phyloP scores from a whole-genome alignment of 176 grass and related monocot genomes.

The Panicum miliaceum region DNA sequence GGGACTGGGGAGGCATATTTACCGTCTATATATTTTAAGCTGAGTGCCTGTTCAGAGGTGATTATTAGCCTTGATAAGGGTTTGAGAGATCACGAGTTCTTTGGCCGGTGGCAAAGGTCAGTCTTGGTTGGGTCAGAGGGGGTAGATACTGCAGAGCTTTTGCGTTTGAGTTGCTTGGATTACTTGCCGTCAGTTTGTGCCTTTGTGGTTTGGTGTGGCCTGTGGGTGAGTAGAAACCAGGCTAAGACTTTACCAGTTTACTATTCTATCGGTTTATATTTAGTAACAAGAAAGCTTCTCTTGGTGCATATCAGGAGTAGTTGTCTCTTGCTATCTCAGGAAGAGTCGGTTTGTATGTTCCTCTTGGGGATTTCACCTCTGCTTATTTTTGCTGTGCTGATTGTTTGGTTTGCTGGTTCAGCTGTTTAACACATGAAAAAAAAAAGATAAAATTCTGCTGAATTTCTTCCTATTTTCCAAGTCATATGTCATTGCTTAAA shows the following conservation, averaged over 20 bases:
- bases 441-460: neutral
- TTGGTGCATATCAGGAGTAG: neutral
- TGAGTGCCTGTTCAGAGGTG: conserved; percentile 9
- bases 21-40: neutral
- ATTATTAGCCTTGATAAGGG: conserved; percentile 10
- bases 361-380: conserved; percentile 4
- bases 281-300: neutral
- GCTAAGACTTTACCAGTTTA: neutral
- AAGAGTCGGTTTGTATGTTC: neutral
- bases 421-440: conserved; percentile 3
- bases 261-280: conserved; percentile 17
- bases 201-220: conserved; percentile 34
- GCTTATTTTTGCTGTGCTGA: neutral
- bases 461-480: neutral
- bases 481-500: neutral
- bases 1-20: conserved; percentile 26
- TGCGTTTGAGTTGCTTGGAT: neutral
- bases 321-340: neutral
- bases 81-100: neutral
- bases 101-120: conserved; percentile 28
- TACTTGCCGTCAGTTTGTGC: conserved; percentile 9
- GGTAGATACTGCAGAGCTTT: conserved; percentile 7
- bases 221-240: conserved; percentile 1
- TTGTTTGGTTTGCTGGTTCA: conserved; percentile 11
- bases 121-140: neutral